Evolutionary conservation across 208 protist genomes (phyloP).

Genomic region (Phytomonas sp.): DNA sequence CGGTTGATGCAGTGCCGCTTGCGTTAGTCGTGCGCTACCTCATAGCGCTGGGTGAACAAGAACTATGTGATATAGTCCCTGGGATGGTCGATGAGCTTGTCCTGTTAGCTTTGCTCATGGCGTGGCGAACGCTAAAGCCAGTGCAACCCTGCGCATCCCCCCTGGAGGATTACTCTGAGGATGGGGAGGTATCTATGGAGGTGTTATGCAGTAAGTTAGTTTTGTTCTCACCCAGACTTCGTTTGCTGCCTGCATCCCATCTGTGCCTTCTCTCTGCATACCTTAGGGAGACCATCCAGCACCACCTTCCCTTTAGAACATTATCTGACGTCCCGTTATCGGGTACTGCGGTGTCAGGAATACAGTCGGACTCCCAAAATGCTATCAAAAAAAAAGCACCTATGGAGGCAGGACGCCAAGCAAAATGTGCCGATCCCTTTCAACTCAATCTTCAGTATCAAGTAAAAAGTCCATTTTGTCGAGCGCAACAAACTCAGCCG

Average conservation of each 20-base stretch:
- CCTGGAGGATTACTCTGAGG: neutral
- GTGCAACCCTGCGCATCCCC: neutral
- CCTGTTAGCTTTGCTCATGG: slow-evolving; percentile 5
- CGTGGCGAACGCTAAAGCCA: slow-evolving; percentile 12
- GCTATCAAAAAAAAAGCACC: neutral
- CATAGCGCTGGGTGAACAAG: slow-evolving; percentile 25
- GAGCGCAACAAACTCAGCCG: neutral
- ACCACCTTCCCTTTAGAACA: neutral
- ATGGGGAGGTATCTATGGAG: neutral
- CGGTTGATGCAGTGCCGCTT: slow-evolving; percentile 13
- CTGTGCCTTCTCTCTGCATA: neutral
- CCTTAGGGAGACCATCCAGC: neutral
- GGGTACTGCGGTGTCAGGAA: neutral
- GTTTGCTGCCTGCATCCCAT: neutral
- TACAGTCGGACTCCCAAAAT: neutral
- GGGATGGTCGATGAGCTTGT: neutral
- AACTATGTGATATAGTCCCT: slow-evolving; percentile 16
- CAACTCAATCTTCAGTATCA: neutral
- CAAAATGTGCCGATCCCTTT: neutral
- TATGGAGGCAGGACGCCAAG: neutral
- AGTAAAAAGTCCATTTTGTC: neutral
- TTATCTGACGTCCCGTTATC: neutral
- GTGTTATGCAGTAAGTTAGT: neutral
- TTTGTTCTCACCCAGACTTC: neutral
- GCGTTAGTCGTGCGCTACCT: slow-evolving; percentile 16